Base-by-base conservation (phyloP, 176 grass and related monocot species). In the Juncus inflexus region DNA sequence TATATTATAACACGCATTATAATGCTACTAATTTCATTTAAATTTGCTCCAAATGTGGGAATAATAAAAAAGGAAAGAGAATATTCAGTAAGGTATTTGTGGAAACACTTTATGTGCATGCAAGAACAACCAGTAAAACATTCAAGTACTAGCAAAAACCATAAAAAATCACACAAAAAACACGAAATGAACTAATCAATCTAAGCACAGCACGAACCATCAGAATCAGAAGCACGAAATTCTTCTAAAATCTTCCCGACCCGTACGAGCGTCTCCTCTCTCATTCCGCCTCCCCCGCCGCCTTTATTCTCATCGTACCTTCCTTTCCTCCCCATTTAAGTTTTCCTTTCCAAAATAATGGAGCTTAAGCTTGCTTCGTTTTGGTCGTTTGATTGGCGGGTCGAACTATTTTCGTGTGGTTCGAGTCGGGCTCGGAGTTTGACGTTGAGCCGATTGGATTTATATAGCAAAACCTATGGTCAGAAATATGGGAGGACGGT, bases 161-260 rank as follows among this genome's bases (percentile, higher is more conserved):
- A 9, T 9, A 62, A 11, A 55, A 67, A 37, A 15, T n/a, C 11
- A 12, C 10, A 28, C 36, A 66, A 40, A 53, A 37, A 62, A 12
- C 61, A 12, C 40, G 13, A 70, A 56, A 12, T 19, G 36, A 50
- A 55, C 43, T 38, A 9, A 28, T 55, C 38, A 0, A 50, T 51
- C 58, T 5, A 3, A 14, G 3, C 0, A 45, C 12, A 78, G 12
- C 9, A 35, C 78, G 54, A 77, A 97, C 92, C 92, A 62, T 81
- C 15, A 7, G 60, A 74, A 13, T 91, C 61, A 40, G 87, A 89
- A 39, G 55, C 69, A 54, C 58, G 79, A 66, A 97, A 91, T 12
- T 89, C 80, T 59, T 86, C 72, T 12, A 97, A 71, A 70, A 14
- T 16, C 50, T 64, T 82, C 7, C 6, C 42, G 59, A 91, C 67